Evolutionary conservation across 2,329 filamentous ascomycete species (phyloP).

Genomic region (Penicillium sp.): DNA sequence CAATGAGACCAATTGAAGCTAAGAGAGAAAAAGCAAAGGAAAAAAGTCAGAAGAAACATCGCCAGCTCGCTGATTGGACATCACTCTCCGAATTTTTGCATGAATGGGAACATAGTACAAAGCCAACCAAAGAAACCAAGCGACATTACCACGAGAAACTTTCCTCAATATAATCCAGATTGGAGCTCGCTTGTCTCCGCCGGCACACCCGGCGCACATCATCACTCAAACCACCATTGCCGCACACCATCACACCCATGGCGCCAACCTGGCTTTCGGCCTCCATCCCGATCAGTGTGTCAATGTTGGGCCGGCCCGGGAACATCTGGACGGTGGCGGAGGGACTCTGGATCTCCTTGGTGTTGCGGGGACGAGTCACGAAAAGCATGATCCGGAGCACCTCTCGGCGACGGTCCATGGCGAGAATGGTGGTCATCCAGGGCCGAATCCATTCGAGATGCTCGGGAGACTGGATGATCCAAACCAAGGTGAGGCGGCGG

Average conservation of each 20-base stretch:
- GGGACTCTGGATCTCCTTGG: constrained; percentile 71
- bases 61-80: not conserved
- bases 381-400: constrained; percentile 83
- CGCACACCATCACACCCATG: constrained; percentile 79
- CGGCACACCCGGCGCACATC: constrained; percentile 67
- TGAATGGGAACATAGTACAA: not conserved
- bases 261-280: constrained; percentile 76
- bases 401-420: constrained; percentile 73
- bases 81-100: not conserved
- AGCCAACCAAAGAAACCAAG: not conserved
- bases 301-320: constrained; percentile 78
- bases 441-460: constrained; percentile 89
- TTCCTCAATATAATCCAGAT: constrained; percentile 72
- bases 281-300: constrained; percentile 73
- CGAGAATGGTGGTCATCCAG: constrained; percentile 72
- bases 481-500: constrained; percentile 74
- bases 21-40: not conserved
- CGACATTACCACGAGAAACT: constrained; percentile 52
- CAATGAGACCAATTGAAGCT: not conserved
- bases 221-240: constrained; percentile 67
- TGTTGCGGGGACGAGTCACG: constrained; percentile 77
- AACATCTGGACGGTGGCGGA: constrained; percentile 84
- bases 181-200: constrained; percentile 53
- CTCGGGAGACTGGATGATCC: constrained; percentile 86
- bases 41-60: constrained; percentile 2